phyloP scores from a whole-genome alignment of 2,329 filamentous ascomycete species.

The Helotiales sp. region DNA sequence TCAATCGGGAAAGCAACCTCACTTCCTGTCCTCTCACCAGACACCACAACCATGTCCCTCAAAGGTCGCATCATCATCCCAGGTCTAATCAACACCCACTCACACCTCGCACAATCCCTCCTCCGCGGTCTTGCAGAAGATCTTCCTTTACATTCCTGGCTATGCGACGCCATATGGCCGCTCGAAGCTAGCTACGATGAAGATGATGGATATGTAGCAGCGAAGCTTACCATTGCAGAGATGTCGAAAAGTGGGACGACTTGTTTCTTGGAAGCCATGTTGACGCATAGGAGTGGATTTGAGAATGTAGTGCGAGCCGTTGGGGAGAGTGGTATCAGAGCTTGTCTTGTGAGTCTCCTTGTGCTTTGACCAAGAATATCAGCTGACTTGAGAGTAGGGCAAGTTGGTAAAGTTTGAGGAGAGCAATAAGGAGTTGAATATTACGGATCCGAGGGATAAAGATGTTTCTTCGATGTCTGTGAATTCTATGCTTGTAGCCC shows the following conservation, averaged over 20 bases:
- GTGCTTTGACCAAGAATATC: conserved; percentile 21
- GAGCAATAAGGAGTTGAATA: conserved; percentile 35
- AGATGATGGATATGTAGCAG: conserved; percentile 51
- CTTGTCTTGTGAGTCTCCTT: conserved; percentile 12
- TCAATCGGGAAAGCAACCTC: conserved; percentile 43
- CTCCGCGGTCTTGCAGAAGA: conserved; percentile 51
- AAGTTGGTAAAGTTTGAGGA: conserved; percentile 43
- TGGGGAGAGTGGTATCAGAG: conserved; percentile 43
- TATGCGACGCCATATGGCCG: conserved; percentile 52
- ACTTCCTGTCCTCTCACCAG: conserved; percentile 28
- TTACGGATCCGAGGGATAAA: conserved; percentile 39
- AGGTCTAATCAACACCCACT: conserved; percentile 51
- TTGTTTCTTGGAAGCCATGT: conserved; percentile 54
- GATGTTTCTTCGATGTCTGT: conserved; percentile 39
- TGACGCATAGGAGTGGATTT: conserved; percentile 47
- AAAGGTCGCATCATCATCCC: conserved; percentile 48
- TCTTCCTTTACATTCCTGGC: conserved; percentile 49
- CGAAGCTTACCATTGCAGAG: conserved; percentile 48
- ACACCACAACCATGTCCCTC: conserved; percentile 37
- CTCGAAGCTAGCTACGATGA: conserved; percentile 45
- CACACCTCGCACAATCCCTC: conserved; percentile 50
- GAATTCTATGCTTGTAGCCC: conserved; percentile 34
- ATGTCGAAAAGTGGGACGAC: conserved; percentile 52
- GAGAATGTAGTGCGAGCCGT: conserved; percentile 45
- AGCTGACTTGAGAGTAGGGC: conserved; percentile 38